phyloP scores from a whole-genome alignment of 345 rosid species.

The Draba incana region DNA sequence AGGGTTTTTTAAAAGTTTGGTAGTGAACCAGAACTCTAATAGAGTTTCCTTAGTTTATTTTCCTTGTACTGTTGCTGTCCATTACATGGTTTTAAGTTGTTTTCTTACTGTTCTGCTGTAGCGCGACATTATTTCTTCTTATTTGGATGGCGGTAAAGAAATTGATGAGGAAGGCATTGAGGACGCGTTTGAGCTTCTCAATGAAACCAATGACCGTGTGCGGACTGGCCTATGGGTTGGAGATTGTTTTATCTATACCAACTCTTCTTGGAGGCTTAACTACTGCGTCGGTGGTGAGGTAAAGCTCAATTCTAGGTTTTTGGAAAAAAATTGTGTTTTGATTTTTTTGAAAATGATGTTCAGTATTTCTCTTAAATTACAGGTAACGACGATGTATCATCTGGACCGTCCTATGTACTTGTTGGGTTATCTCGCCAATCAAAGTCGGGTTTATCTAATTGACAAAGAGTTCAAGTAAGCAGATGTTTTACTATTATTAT shows the following conservation, averaged over 20 bases:
- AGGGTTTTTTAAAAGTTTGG: slow-evolving; percentile 31
- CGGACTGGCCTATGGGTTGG: slow-evolving; percentile 98
- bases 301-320: slow-evolving; percentile 27
- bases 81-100: slow-evolving; percentile 25
- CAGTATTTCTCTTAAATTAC: slow-evolving; percentile 19
- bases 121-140: slow-evolving; percentile 81
- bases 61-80: slow-evolving; percentile 17
- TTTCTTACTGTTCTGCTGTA: slow-evolving; percentile 45
- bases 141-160: slow-evolving; percentile 77
- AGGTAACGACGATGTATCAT: slow-evolving; percentile 99
- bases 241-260: slow-evolving; percentile 96
- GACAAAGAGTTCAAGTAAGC: slow-evolving; percentile 98
- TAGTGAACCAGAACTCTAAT: slow-evolving; percentile 20
- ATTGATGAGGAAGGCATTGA: slow-evolving; percentile 97
- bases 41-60: slow-evolving; percentile 20
- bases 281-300: slow-evolving; percentile 99
- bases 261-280: slow-evolving; percentile 96
- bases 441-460: slow-evolving; percentile 92
- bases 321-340: background rate
- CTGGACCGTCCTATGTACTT: slow-evolving; percentile 99
- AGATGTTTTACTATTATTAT: slow-evolving; percentile 22
- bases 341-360: slow-evolving; percentile 12
- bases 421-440: slow-evolving; percentile 90
- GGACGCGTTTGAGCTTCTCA: slow-evolving; percentile 96
- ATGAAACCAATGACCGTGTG: slow-evolving; percentile 95